These are phyloP conservation scores for Pseudocercospora vitis DNA, from an alignment of 2,329 filamentous ascomycete genomes.

Conservation along the genomic window DNA sequence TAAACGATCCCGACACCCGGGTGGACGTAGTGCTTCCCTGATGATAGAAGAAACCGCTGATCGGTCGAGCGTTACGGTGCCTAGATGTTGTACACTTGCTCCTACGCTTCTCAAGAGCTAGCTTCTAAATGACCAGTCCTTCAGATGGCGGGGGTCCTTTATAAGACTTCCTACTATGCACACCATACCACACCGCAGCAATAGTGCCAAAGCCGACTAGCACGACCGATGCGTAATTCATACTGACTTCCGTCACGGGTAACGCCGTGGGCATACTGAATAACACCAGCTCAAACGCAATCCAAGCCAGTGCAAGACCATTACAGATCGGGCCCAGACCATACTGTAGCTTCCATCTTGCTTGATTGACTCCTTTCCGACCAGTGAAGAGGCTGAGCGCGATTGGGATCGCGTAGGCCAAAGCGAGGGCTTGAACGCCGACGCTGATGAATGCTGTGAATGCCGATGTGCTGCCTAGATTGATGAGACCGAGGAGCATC, in stretches of 20 bases:
- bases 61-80: too few species aligned
- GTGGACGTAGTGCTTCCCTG: too few species aligned
- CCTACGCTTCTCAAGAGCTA: too few species aligned
- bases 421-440: conserved; percentile 57
- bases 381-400: conserved; percentile 38
- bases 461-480: conserved; percentile 49
- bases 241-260: conserved; percentile 54
- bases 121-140: too few species aligned
- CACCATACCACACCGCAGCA: conserved; percentile 11
- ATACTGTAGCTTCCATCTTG: conserved; percentile 28
- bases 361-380: conserved; percentile 29
- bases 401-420: conserved; percentile 59
- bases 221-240: conserved; percentile 60
- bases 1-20: too few species aligned
- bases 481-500: conserved; percentile 53
- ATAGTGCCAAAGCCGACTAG: conserved; percentile 51
- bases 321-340: conserved; percentile 37
- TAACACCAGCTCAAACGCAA: conserved; percentile 38
- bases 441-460: conserved; percentile 55
- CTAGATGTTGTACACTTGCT: too few species aligned
- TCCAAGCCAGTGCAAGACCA: conserved; percentile 32
- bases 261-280: conserved; percentile 57
- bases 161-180: conserved; percentile 11
- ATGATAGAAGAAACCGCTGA: too few species aligned
- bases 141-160: conserved; percentile 10